A percentile compares a stretch with the other conserved stretches of the same genome.
Evolutionary conservation across 352 stramenopile species (phyloP).

Genomic region (Pythium angustatum): DNA sequence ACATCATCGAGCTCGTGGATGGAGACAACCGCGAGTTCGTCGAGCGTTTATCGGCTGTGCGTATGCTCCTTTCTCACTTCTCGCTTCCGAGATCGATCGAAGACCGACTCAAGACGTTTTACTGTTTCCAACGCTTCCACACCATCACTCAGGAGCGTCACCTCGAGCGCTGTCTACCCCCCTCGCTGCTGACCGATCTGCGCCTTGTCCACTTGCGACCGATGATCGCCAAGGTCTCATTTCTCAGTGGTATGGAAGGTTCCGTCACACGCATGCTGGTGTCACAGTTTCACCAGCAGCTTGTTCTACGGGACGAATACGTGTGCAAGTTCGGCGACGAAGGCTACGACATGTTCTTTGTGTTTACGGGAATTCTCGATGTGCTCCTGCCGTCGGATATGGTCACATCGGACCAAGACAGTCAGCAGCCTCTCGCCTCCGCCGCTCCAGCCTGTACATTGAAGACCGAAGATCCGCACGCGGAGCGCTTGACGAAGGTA

Average conservation of each 20-base stretch:
- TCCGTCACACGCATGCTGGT: constrained; percentile 57
- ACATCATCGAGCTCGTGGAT: constrained; percentile 47
- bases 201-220: constrained; percentile 45
- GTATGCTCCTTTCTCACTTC: constrained; percentile 46
- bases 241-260: constrained; percentile 47
- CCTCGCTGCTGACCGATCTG: constrained; percentile 56
- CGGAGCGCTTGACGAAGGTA: constrained; percentile 30
- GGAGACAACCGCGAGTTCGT: constrained; percentile 56
- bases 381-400: constrained; percentile 32
- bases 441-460: neutral
- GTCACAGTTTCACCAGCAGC: constrained; percentile 45
- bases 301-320: constrained; percentile 44
- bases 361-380: constrained; percentile 50
- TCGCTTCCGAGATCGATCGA: constrained; percentile 36
- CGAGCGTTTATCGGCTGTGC: constrained; percentile 43
- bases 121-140: constrained; percentile 53
- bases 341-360: constrained; percentile 62
- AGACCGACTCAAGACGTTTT: constrained; percentile 47
- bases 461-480: constrained; percentile 8
- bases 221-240: constrained; percentile 59
- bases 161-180: constrained; percentile 45
- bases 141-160: constrained; percentile 56
- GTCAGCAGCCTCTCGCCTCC: neutral
- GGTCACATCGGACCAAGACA: constrained; percentile 6
- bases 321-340: constrained; percentile 48